Evolutionary conservation across 225 moss, liverwort and hornwort genomes (phyloP).

Genomic region (Polytrichum commune): DNA sequence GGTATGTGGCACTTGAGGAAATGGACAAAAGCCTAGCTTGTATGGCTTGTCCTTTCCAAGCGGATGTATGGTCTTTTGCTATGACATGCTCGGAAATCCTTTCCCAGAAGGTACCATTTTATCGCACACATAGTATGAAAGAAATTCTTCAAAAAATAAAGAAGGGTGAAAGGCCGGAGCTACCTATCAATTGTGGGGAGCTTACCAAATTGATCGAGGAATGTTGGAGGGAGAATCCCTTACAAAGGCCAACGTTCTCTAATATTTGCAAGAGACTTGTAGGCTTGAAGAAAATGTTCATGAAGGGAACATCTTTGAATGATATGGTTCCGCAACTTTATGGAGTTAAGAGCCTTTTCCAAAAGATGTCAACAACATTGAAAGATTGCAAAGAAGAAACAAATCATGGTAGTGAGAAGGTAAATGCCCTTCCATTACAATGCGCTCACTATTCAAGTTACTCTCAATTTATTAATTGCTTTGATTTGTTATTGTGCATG

Average conservation of each 20-base stretch:
- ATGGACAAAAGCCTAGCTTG: not conserved
- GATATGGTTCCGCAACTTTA: not conserved
- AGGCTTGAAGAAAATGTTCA: not conserved
- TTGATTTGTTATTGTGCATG: too few species aligned
- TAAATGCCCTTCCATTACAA: too few species aligned
- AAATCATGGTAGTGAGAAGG: too few species aligned
- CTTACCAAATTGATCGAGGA: not conserved
- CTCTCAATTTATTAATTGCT: too few species aligned
- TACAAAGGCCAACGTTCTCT: not conserved
- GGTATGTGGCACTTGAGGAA: constrained; percentile 28
- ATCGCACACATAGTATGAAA: not conserved
- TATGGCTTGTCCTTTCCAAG: constrained; percentile 3
- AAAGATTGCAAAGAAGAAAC: too few species aligned
- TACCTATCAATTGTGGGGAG: not conserved
- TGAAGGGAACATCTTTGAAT: not conserved
- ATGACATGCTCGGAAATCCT: constrained; percentile 29
- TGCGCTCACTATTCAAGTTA: too few species aligned
- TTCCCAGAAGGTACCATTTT: constrained; percentile 21
- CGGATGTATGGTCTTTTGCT: constrained; percentile 43
- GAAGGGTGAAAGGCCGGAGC: not conserved
- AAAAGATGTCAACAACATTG: not conserved
- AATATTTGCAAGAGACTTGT: not conserved
- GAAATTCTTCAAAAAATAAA: not conserved
- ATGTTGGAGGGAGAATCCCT: not conserved
- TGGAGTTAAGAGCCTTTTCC: not conserved